Base-by-base conservation (phyloP, 805 yeast species). In the Metschnikowia picachoensis region DNA sequence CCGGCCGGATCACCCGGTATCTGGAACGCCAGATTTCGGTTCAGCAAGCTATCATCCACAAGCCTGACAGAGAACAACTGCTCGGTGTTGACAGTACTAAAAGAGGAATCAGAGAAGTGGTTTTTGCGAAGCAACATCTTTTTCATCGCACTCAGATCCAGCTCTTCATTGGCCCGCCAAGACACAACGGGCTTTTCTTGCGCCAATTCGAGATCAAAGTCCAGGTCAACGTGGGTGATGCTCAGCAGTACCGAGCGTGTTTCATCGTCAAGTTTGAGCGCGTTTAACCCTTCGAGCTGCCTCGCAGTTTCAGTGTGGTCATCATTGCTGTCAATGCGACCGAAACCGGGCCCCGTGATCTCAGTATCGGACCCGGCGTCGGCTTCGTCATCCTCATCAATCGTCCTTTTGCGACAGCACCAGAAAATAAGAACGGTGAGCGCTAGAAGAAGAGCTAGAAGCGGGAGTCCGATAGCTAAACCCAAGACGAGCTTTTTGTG, bases 51-150 rank as follows among this genome's bases (percentile, higher is more conserved):
- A 44, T 83, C 86, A 33, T 84, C 86, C 3, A 86, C 89, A 35
- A 89, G 72, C 58, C 89, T 77, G 33, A 90, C 88, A 4, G 87
- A 85, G 59, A 89, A 76, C 39, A 90, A 75, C 60, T 88, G 92
- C 41, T 84, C 87, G 1, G 97, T 88, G 30, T 91, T 82, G 30
- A 91, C 91, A 0, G 96, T 89, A 27, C 89, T 90, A 47, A 85
- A 58, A 0, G 97, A 87, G 33, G 77, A 78, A 46, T 80, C 72
- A 9, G 95, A 84, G 31, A 52, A 52, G 38, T 52, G 59, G 28
- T 41, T 48, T 16, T 52, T 52, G 35, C 36, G 44, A 9, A 40
- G 44, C 32, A 55, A 41, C 43, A 49, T 43, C 40, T 53, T 44
- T 43, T 47, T 51, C 44, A 51, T 50, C 17, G 60, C 63, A 33